Base-by-base conservation (phyloP, 1,284 basidiomycete species). In the Ceratobasidium theobromae region DNA sequence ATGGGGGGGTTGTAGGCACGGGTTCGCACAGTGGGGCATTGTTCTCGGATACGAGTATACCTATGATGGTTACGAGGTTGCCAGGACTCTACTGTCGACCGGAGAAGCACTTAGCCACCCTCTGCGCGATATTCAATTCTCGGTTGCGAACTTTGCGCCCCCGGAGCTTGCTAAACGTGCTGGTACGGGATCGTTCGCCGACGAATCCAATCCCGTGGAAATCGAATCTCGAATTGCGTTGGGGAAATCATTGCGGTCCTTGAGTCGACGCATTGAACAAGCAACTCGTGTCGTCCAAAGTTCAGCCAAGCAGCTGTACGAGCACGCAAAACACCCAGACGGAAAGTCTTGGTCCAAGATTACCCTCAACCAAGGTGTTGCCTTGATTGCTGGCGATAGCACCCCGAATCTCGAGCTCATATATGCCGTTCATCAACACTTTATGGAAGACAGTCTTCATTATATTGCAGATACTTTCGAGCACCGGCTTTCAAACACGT, bases 401-500 rank as follows among this genome's bases (percentile, higher is more conserved):
- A 72, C 74, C 14, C 73, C 78, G 3, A 49, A 6, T 43, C 73
- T 75, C 16, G 71, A 79, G 51, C 71, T 80, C 55, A 75, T 82
- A 8, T 84, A 91, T 68, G 91, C 89, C 0, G 80, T 88, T 0
- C 93, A 97, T 76, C 82, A 82, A 65, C 82, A 87, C 68, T 77
- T 98, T 69, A 89, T 96, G 85, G 75, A 78, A 8, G 77, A 83
- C 12, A 74, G 85, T 0, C 72, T 82, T 18, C 77, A 87, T 52
- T 98, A 91, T 71, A 74, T 89, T 21, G 84, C 87, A 0, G 81
- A 86, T 57, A 75, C 79, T 23, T 75, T 77, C 32, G 76, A 79
- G 38, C 91, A 91, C 75, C 79, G 84, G 45, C 72, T 77, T 12
- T 80, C 79, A 2, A 85, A 87, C 54, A 77, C 73, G 0, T 94